Base-by-base conservation (phyloP, 495 filamentous ascomycete species). In the Penicillium atrosanguineum region DNA sequence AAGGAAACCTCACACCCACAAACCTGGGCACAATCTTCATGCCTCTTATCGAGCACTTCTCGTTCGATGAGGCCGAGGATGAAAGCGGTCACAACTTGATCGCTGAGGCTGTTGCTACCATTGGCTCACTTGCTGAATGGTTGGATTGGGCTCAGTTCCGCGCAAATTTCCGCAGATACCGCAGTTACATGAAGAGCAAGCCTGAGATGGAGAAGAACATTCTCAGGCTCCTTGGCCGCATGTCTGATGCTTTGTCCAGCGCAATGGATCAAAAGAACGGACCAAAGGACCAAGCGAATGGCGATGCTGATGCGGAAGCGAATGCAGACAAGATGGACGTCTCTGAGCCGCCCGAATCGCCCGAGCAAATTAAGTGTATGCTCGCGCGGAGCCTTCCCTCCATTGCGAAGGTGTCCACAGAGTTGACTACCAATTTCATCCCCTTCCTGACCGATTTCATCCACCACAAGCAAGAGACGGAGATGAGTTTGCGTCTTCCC, bases 61-160 rank as follows among this genome's bases (percentile, higher is more conserved):
- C 96, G 21, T 93, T 97, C 61, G 85, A 90, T 57, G 79, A 83
- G 50, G 81, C 82, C 15, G 88, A 84, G 21, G 86, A 89, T 44
- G 87, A 87, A 53, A 85, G 84, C 56, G 88, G 87, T 9, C 87
- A 95, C 57, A 95, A 92, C 46, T 72, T 97, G 46, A 84, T 87
- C 34, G 89, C 89, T 5, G 91, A 96, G 66, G 83, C 92, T 12
- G 83, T 91, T 15, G 77, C 71, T 18, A 87, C 90, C 2, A 83
- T 97, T 52, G 86, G 87, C 1, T 76, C 80, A 26, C 67, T 99
- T 49, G 84, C 84, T 2, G 75, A 82, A 43, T 91, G 83, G 31
- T 69, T 97, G 42, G 90, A 92, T 55, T 97, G 94, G 95, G 82
- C 82, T n/a, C 91, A 96, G 55, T 97, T 89, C 69, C 82, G 87